Evolutionary conservation across 2,329 filamentous ascomycete genomes (phyloP), one percentile per base, ranked within the genome.

Genomic region (Blastomyces emzantsi): DNA sequence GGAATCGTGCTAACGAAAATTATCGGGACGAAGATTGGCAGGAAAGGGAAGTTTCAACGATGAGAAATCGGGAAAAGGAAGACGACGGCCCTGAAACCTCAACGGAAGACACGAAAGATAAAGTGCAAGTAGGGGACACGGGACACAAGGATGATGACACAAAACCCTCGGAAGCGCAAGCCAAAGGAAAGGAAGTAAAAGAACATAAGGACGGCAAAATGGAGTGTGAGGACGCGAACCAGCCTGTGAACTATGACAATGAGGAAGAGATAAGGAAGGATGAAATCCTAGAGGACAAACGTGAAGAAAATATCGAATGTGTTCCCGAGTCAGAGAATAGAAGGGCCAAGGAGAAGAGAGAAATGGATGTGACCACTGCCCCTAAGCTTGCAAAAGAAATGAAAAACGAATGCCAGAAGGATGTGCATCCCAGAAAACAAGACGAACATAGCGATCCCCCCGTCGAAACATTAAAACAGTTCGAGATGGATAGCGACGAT

Each of bases 401-500:
- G n/a, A n/a, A 39, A 43, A 4, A 39, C 8, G 28, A 25, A 13
- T 5, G 11, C n/a, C n/a, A 25, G 55, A 39, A 28, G 3, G 13
- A 39, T 28, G 36, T 1, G n/a, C 33, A 57, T 6, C 25, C 39
- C 17, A 39, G 30, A 43, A 60, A 11, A 11, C 30, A 45, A 33
- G 39, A 45, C 8, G 66, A 57, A 22, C 13, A 22, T 2, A 43
- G 11, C 9, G 9, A 28, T 8, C 11, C 36, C 25, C 19, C 7
- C 19, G 7, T 17, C 17, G n/a, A 39, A 43, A 19, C 13, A 2
- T 15, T 9, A n/a, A 25, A 22, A 15, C 4, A 25, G 5, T 9
- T 57, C 8, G 36, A 69, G 54, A 67, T 71, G 51, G 64, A 64
- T 33, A 72, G 69, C 25, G 75, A 77, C 7, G 75, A 77, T 52